Conservation (phyloP, 2,329 filamentous ascomycete species). For the Talaromyces sp. region DNA sequence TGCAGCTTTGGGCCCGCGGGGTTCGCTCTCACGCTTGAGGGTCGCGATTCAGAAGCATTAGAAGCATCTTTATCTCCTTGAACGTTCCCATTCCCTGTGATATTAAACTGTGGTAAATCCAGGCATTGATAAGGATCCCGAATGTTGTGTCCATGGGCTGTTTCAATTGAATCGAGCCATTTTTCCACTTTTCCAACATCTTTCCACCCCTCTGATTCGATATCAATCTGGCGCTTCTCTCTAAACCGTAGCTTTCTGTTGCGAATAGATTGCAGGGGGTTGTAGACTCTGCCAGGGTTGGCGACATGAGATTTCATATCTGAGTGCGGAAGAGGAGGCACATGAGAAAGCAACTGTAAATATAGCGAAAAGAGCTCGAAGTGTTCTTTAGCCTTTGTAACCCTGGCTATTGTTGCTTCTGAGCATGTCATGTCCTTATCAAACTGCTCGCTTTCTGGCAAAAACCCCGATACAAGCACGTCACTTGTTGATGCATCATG, state of each 20-base stretch:
- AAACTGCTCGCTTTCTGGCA: conserved; percentile 24
- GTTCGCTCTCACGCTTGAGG: conserved; percentile 35
- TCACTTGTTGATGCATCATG: background rate
- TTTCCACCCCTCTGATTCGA: conserved; percentile 70
- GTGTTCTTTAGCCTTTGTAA: conserved; percentile 76
- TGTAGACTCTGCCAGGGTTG: conserved; percentile 67
- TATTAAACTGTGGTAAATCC: conserved; percentile 39
- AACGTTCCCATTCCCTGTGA: conserved; percentile 16
- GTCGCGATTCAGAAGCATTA: conserved; percentile 26
- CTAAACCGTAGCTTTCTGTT: conserved; percentile 81
- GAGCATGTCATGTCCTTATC: conserved; percentile 54
- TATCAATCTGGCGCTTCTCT: conserved; percentile 69
- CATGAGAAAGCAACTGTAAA: conserved; percentile 67
- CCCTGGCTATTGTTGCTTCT: conserved; percentile 71
- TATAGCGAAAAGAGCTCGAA: conserved; percentile 85
- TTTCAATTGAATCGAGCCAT: conserved; percentile 70
- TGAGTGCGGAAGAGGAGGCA: conserved; percentile 60
- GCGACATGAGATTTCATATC: conserved; percentile 15
- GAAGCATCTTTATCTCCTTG: conserved; percentile 20
- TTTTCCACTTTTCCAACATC: conserved; percentile 65
- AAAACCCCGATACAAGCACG: conserved; percentile 10
- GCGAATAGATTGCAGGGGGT: conserved; percentile 86
- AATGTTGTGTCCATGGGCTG: conserved; percentile 39
- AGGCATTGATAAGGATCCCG: conserved; percentile 43
- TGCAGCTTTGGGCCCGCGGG: conserved; percentile 55